Base-by-base conservation (phyloP, 306 rosid genomes). In the Carpinus fangiana region DNA sequence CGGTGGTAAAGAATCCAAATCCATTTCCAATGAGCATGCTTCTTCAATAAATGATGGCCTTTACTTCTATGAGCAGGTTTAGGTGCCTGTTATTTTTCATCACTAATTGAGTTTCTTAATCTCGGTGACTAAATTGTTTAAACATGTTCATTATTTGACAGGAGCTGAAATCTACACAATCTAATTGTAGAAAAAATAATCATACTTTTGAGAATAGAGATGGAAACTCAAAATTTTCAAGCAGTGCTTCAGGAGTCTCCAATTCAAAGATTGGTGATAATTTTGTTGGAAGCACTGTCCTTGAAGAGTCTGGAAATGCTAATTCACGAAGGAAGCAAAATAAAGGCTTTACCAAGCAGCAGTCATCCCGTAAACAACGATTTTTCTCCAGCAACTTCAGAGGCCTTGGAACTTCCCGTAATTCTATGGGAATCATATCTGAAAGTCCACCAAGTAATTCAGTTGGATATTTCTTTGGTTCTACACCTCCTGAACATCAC, bases 391-490 rank as follows among this genome's bases (percentile, higher is more conserved):
- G 89, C 83, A 95, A 88, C 80, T 85, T 83, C 73, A 91, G 93
- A 87, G 90, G 91, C 83, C 90, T 91, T 48, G 99, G 98, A 81
- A 78, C 87, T 55, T 84, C 86, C 73, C 87, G 93, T 34, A 89
- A 83, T 82, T 78, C 91, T 84, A 82, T 76, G 13, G 98, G 99
- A 81, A 82, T 87, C 75, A 72, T 95, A 81, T 89, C 97, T 68
- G 99, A 91, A 86, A 95, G 98, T 81, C 98, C 99, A 2, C 98
- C 98, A 52, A 91, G 96, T 82, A 90, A 86, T 81, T 92, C 99
- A 5, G 90, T 95, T 87, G 99, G 99, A 61, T 95, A 86, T 88
- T 95, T 93, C 98, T 95, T 91, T 84, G 84, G 90, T 77, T 93
- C 99, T 75, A 93, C 99, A 0, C 96, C 97, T 80, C 99, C 99